Percentiles rank a stretch among this genome's conserved stretches.
Evolutionary conservation across 345 rosid species (phyloP).

Genomic region (Adansonia digitata): DNA sequence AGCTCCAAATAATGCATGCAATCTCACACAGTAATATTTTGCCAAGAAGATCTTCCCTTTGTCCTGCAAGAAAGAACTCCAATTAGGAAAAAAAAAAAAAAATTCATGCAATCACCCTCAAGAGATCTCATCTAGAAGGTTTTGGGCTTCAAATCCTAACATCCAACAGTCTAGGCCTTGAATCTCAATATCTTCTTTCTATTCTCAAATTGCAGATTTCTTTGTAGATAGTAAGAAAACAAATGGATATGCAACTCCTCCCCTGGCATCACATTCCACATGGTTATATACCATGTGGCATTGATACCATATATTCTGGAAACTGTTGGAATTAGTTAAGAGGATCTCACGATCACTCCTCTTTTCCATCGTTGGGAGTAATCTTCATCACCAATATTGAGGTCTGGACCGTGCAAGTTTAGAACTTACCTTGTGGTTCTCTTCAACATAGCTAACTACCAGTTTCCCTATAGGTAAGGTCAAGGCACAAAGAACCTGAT

Average conservation of each 20-base stretch:
- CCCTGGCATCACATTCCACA: neutral
- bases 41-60: slow-evolving; percentile 84
- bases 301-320: neutral
- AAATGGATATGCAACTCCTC: neutral
- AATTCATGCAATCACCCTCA: too few relatives aligned
- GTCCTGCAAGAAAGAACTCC: slow-evolving; percentile 49
- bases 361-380: too few relatives aligned
- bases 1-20: too few relatives aligned
- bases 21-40: too few relatives aligned
- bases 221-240: neutral
- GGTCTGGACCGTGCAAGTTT: too few relatives aligned
- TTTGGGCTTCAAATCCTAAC: too few relatives aligned
- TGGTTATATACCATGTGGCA: neutral
- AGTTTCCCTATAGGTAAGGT: slow-evolving; percentile 67
- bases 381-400: too few relatives aligned
- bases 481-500: slow-evolving; percentile 64
- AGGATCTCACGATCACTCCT: too few relatives aligned
- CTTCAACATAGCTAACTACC: slow-evolving; percentile 59
- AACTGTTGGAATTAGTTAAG: too few relatives aligned
- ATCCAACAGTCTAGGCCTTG: too few relatives aligned
- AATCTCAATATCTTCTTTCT: neutral
- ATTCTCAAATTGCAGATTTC: neutral
- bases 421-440: slow-evolving; percentile 61
- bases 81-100: too few relatives aligned
- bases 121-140: too few relatives aligned